These are phyloP conservation scores for Clonostachys chloroleuca DNA, from an alignment of 2,329 filamentous ascomycete genomes.

Conservation along the genomic window DNA sequence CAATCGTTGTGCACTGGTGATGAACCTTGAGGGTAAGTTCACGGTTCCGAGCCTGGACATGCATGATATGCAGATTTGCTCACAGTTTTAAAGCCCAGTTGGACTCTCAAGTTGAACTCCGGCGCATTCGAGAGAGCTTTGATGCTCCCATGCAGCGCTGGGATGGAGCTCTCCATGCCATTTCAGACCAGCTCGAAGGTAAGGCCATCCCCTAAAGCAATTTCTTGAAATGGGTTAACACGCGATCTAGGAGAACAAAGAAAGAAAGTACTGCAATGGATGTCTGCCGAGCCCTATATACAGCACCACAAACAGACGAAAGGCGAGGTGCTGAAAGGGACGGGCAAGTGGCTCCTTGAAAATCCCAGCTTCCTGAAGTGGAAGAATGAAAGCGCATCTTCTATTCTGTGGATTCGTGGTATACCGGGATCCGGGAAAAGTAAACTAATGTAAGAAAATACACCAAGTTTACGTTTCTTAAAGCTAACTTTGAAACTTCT, in stretches of 20 bases:
- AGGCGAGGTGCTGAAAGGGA: conserved; percentile 7
- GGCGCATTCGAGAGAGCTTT: neutral
- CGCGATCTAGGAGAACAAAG: no score
- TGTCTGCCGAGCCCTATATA: conserved; percentile 1
- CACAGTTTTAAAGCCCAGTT: no score
- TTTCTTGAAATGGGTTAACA: neutral
- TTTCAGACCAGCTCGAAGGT: neutral
- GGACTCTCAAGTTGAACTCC: neutral
- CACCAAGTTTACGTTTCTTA: no score
- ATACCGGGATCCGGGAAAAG: conserved; percentile 23
- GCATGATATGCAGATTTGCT: no score
- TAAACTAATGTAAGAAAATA: conserved; percentile 8
- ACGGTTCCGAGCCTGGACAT: no score
- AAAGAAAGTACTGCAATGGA: neutral
- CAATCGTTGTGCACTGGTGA: no score
- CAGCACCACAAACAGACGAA: conserved; percentile 2
- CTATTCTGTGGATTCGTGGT: conserved; percentile 24
- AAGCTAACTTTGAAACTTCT: no score
- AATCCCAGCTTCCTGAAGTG: conserved; percentile 14
- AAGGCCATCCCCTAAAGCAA: neutral
- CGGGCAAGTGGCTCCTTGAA: conserved; percentile 12
- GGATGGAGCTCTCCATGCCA: neutral
- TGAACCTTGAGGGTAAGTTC: no score
- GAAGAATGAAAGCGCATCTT: conserved; percentile 18
- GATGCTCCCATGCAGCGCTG: neutral